Conservation (phyloP, 1,139 yeast species). For the Candida tunisiensis region DNA sequence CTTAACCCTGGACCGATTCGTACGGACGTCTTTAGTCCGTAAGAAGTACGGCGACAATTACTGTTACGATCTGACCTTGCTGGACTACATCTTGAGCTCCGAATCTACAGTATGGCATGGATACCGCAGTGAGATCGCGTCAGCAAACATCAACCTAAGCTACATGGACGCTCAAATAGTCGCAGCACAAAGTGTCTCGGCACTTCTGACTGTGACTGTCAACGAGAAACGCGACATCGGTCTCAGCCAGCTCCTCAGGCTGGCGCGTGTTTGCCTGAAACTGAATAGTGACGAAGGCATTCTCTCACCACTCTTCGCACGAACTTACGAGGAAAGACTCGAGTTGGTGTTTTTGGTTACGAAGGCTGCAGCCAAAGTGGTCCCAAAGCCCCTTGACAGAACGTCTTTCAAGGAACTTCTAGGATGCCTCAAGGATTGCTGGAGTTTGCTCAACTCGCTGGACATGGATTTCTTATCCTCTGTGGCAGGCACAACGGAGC, state of each 20-base stretch:
- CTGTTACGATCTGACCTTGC: conserved; percentile 42
- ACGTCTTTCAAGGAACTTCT: no score
- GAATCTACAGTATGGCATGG: conserved; percentile 34
- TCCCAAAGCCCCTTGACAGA: no score
- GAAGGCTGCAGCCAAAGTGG: no score
- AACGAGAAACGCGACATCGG: not conserved
- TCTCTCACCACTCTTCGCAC: conserved; percentile 2
- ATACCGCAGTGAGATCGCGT: conserved; percentile 33
- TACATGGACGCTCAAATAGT: conserved; percentile 49
- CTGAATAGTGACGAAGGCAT: conserved; percentile 1
- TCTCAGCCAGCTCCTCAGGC: not conserved
- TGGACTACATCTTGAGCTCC: conserved; percentile 40
- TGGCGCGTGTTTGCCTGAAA: conserved; percentile 1
- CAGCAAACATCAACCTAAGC: conserved; percentile 49
- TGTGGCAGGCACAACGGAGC: no score
- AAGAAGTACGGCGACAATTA: conserved; percentile 30
- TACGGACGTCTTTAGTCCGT: conserved; percentile 3
- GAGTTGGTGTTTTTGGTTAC: conserved; percentile 5
- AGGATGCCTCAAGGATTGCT: no score
- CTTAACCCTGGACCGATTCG: conserved; percentile 34
- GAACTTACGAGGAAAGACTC: conserved; percentile 4
- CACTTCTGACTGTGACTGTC: conserved; percentile 9
- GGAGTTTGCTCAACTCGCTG: no score
- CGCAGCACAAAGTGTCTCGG: no score
- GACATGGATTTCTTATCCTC: no score